Percentiles rank a stretch among this genome's conserved stretches.
phyloP scores from a whole-genome alignment of 2,329 filamentous ascomycete genomes.

The Pseudopyrenochaeta lycopersici region DNA sequence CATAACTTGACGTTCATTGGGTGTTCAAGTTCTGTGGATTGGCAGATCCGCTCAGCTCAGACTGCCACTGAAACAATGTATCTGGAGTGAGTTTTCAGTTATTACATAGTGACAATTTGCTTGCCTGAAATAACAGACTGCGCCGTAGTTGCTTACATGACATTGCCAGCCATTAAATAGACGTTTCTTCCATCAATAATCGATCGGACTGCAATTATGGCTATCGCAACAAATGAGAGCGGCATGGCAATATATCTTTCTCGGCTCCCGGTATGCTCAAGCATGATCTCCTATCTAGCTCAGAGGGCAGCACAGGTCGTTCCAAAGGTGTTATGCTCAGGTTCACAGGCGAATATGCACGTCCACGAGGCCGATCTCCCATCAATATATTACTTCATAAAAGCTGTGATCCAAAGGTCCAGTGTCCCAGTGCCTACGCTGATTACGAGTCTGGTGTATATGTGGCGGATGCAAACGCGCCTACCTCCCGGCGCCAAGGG shows the following conservation, averaged over 20 bases:
- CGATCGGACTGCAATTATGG: neutral
- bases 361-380: constrained; percentile 68
- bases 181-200: neutral
- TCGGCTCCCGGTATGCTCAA: constrained; percentile 74
- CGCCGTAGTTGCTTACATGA: neutral
- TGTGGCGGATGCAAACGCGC: constrained; percentile 80
- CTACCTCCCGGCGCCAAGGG: constrained; percentile 94
- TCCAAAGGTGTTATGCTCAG: constrained; percentile 67
- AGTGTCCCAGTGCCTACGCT: constrained; percentile 96
- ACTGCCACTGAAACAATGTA: neutral
- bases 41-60: neutral
- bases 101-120: neutral
- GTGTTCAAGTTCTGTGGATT: neutral
- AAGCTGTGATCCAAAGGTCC: constrained; percentile 84
- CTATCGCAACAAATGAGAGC: neutral
- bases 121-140: neutral
- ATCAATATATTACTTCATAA: constrained; percentile 88
- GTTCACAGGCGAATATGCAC: constrained; percentile 50
- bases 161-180: neutral
- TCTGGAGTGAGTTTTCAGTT: neutral
- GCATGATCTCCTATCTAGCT: constrained; percentile 81
- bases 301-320: constrained; percentile 78
- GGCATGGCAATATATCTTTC: constrained; percentile 1
- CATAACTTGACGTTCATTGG: neutral
- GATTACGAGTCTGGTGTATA: constrained; percentile 95